phyloP scores from a whole-genome alignment of 2,329 filamentous ascomycete species.

The Lomentospora prolificans region DNA sequence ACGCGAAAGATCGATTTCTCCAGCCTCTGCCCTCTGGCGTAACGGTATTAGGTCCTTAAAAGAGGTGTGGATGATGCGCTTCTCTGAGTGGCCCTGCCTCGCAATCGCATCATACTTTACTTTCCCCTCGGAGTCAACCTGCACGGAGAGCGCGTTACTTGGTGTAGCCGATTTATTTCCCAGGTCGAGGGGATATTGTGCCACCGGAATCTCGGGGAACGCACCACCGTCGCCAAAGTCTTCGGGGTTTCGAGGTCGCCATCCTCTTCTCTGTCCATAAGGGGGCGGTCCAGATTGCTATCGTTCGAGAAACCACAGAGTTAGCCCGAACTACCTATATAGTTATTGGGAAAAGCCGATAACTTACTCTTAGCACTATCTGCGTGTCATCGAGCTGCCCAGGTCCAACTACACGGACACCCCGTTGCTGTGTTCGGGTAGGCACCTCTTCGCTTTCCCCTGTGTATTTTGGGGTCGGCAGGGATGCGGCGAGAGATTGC shows the following conservation, averaged over 20 bases:
- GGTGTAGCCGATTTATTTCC: slow-evolving; percentile 68
- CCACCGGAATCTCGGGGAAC: slow-evolving; percentile 87
- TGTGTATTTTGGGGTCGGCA: slow-evolving; percentile 86
- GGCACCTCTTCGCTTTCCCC: slow-evolving; percentile 80
- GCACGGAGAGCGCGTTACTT: slow-evolving; percentile 75
- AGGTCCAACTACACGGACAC: slow-evolving; percentile 72
- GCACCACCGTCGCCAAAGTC: slow-evolving; percentile 95
- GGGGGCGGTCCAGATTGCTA: slow-evolving; percentile 74
- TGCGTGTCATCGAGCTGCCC: slow-evolving; percentile 77
- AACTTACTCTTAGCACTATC: slow-evolving; percentile 62
- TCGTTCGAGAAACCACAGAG: neutral
- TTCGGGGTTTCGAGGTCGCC: slow-evolving; percentile 79
- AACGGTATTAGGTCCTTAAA: slow-evolving; percentile 97
- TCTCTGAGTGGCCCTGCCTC: slow-evolving; percentile 73
- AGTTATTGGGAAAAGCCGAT: neutral
- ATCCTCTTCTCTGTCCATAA: slow-evolving; percentile 79
- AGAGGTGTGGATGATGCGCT: slow-evolving; percentile 80
- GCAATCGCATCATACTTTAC: slow-evolving; percentile 96
- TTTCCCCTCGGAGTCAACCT: slow-evolving; percentile 84
- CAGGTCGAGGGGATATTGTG: slow-evolving; percentile 95
- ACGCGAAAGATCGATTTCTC: slow-evolving; percentile 77
- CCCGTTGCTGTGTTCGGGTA: slow-evolving; percentile 60
- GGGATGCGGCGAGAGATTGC: slow-evolving; percentile 63
- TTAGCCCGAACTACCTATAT: slow-evolving; percentile 7
- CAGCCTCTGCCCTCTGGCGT: slow-evolving; percentile 83